Base-by-base conservation (phyloP, 225 moss, liverwort and hornwort species). In the Pseudisothecium myosuroides region DNA sequence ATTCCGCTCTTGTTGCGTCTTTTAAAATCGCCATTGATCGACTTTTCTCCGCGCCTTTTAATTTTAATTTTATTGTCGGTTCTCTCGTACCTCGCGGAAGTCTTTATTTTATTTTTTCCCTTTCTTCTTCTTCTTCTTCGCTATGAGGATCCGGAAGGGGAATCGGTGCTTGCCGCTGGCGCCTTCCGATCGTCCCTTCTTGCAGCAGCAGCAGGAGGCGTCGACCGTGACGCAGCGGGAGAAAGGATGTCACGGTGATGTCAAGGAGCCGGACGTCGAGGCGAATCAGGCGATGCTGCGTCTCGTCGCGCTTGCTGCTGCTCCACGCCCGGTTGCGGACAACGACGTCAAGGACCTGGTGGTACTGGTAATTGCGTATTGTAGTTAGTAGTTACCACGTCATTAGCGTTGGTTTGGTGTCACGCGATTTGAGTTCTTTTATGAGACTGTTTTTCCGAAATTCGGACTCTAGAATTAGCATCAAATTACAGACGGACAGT, bases 111-210 rank as follows among this genome's bases (percentile, higher is more conserved):
- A 5, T 60, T 54, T 43, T 24, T 16, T 11, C 31, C 29, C 36
- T 77, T 54, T 54, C 17, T 17, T 54, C 54, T 52, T 28, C 34
- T n/a, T n/a, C n/a, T 47, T 67, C 83, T 28, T 36, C 61, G 82
- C 78, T 26, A 94, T 94, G 94, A 92, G 94, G 91, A 94, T 94
- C 79, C 94, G 92, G 43, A 94, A 88, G 82, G 93, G 93, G 61
- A 89, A 92, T 84, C 92, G 94, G 71, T 91, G 91, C 49, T 89
- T 91, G 90, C 90, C 90, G 76, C 82, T 90, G 88, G 90, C 91
- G 76, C 91, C 93, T 62, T 83, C 91, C 59, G 91, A 91, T 93
- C 91, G 86, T 76, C 71, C 87, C 41, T 89, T 86, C 87, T 89
- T 90, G 91, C 89, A 91, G 89, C 89, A 90, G 87, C 89, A 91